Evolutionary conservation across 129 eudicot genomes (phyloP).

Genomic region (Solidago caesia): DNA sequence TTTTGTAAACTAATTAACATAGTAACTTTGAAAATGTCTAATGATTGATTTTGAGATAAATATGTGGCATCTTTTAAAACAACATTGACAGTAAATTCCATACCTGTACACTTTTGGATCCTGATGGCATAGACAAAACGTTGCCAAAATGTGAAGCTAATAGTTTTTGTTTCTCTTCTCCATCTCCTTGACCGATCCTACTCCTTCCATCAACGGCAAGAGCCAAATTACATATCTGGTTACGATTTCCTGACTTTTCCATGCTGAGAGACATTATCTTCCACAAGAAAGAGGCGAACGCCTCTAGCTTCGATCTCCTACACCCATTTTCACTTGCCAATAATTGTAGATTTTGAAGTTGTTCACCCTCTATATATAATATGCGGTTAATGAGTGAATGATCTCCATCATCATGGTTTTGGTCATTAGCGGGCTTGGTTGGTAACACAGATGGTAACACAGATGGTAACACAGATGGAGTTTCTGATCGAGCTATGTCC

Average conservation of each 20-base stretch:
- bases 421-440: neutral
- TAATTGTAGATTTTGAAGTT: neutral
- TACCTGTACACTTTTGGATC: no score
- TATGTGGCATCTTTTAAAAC: no score
- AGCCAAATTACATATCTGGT: constrained; percentile 35
- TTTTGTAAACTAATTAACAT: no score
- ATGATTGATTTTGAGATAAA: no score
- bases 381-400: constrained; percentile 35
- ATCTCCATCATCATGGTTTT: neutral
- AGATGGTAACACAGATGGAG: constrained; percentile 34
- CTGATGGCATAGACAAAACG: constrained; percentile 50
- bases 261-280: constrained; percentile 25
- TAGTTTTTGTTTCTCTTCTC: constrained; percentile 22
- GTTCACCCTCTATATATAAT: constrained; percentile 27
- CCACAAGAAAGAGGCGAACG: constrained; percentile 40
- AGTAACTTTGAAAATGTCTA: no score
- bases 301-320: constrained; percentile 46
- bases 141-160: constrained; percentile 51
- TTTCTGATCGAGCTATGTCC: constrained; percentile 36
- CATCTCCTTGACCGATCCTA: constrained; percentile 41
- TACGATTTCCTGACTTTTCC: neutral
- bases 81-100: no score
- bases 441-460: no score
- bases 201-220: constrained; percentile 49
- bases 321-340: constrained; percentile 30